Base-by-base conservation (phyloP, 352 stramenopile species). In the Saprolegnia diclina region DNA sequence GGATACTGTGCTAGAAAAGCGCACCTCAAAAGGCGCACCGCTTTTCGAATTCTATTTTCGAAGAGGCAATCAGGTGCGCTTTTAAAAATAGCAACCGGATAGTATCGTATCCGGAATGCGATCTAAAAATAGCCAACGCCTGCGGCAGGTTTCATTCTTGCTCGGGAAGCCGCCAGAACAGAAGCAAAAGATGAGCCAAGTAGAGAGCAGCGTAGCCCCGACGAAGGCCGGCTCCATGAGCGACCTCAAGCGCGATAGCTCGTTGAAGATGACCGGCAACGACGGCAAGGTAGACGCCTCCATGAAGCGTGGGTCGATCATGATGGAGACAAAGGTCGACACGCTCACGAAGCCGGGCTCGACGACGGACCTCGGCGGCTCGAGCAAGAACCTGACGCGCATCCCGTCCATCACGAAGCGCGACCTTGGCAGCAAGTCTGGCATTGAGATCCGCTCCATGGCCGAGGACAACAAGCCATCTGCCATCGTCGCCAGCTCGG, bases 351-450 rank as follows among this genome's bases (percentile, higher is more conserved):
- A 48, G 18, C 42, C 18, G 11, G 42, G 42, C 18, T 48, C 42
- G 18, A 48, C 18, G 7, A 48, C 42, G 1, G 42, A 48, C 42
- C 11, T 48, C 42, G 10, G 18, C 18, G 42, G 13, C 42, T 48
- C 42, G 42, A n/a, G 10, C 42, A 48, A n/a, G 42, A 48, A 48
- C 13, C 2, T 48, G 42, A 54, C n/a, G 5, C 46, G 52, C 3
- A 59, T 42, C 35, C 13, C n/a, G 3, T 59, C n/a, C 24, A 24
- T 59, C 13, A 21, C 52, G 35, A 59, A 59, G 35, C 52, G 52
- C 24, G 52, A 59, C 24, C 13, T 59, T 59, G 52, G 52, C 13
- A 59, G 52, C 35, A 59, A 59, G 35, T 42, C 24, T 24, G 52
- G 52, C 3, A 59, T 59, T 11, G 52, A 59, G 35, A 59, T 59